Conservation (phyloP, 306 rosid genomes). For the Pterocarpus santalinus region DNA sequence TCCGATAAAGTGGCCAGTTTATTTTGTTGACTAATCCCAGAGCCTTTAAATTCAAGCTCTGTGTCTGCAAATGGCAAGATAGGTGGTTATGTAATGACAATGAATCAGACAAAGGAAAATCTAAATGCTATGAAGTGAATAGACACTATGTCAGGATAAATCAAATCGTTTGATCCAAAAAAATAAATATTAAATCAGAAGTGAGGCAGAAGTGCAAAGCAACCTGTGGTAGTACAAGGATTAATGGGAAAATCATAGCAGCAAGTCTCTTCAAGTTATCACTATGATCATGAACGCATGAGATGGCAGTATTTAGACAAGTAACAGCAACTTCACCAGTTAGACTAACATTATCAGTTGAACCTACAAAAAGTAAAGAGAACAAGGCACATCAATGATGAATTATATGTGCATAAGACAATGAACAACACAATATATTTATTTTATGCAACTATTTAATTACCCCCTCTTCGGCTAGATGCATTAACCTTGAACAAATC, state of each 20-base stretch:
- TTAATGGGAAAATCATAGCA: constrained; percentile 79
- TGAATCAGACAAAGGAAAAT: constrained; percentile 36
- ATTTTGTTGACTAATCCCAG: constrained; percentile 67
- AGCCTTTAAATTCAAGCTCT: constrained; percentile 73
- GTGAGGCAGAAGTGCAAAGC: constrained; percentile 30
- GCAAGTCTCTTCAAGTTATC: constrained; percentile 57
- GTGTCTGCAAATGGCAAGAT: constrained; percentile 63
- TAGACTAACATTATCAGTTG: constrained; percentile 61
- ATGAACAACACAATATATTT: background rate
- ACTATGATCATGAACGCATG: constrained; percentile 46
- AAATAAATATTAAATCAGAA: constrained; percentile 10
- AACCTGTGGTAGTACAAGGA: constrained; percentile 84
- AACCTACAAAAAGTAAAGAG: constrained; percentile 60
- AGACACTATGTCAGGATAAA: constrained; percentile 4
- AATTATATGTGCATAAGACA: background rate
- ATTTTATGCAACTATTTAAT: background rate
- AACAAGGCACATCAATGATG: constrained; percentile 3
- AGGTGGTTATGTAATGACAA: constrained; percentile 24
- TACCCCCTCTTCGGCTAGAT: background rate
- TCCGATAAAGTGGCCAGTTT: constrained; percentile 78
- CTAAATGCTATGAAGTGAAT: background rate
- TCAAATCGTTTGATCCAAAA: background rate
- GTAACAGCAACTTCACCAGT: constrained; percentile 67
- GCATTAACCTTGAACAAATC: constrained; percentile 1
- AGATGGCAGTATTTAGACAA: constrained; percentile 68